Base-by-base conservation (phyloP, 2,329 filamentous ascomycete genomes). In the Aureobasidium sp. region DNA sequence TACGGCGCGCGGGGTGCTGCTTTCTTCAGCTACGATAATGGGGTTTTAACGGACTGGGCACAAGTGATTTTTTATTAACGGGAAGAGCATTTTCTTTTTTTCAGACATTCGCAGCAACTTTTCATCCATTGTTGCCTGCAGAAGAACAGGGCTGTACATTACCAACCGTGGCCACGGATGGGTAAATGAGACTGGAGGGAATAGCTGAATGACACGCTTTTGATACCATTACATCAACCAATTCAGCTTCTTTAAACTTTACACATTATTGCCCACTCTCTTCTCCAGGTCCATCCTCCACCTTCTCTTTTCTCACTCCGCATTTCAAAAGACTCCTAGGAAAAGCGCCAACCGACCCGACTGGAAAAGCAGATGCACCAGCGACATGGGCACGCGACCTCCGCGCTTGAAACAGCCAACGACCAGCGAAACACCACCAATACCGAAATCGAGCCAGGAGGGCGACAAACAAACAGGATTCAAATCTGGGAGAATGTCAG, bases 111-210 rank as follows among this genome's bases (percentile, higher is more conserved):
- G 29, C 29, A 44, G n/a, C 57, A 53, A 26, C 17, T 44, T 52
- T 17, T 26, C 23, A 10, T 55, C 26, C 26, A 1, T 7, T 20
- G 39, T 46, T 37, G 42, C 15, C n/a, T 42, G 57, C 44, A 60
- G 56, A 60, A 42, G 46, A 60, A 51, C 39, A 64, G 51, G 84
- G 83, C 84, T 87, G 85, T 87, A 87, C 84, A 87, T 85, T 87
- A 87, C 57, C 57, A 84, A 82, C 82, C 83, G 84, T 82, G 84
- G 82, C 81, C 79, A 83, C 80, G 82, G 63, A 62, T 56, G 57
- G 57, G 34, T 48, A 44, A 46, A 62, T 53, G 60, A 52, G 29
- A 34, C 26, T 17, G 39, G 47, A 48, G 46, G 51, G 51, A 42
- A 42, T 55, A 55, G 52, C 46, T 64, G 63, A 64, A 56, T 56